phyloP scores from a whole-genome alignment of 1,284 basidiomycete genomes.

The Ceratorhiza oryzae-sativae region DNA sequence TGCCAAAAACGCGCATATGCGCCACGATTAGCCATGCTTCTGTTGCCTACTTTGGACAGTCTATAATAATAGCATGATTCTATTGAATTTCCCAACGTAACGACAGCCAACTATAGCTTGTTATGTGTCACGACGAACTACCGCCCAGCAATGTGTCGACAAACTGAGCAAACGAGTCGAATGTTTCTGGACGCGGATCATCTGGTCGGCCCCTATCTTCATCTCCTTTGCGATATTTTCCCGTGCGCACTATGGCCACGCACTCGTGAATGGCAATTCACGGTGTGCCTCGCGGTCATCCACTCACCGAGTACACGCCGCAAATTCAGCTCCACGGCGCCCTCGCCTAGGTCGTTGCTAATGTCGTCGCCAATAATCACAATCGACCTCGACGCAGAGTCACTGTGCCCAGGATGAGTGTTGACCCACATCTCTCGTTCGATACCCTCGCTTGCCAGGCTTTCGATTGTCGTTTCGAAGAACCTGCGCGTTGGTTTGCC shows the following conservation, averaged over 20 bases:
- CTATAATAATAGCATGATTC: background rate
- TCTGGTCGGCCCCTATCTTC: conserved; percentile 53
- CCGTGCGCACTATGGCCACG: conserved; percentile 61
- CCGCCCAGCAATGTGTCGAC: conserved; percentile 54
- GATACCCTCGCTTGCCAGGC: conserved; percentile 52
- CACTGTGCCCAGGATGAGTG: conserved; percentile 42
- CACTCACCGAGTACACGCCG: conserved; percentile 67
- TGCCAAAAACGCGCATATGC: background rate
- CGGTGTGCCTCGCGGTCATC: conserved; percentile 36
- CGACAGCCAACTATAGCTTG: background rate
- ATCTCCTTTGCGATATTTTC: conserved; percentile 68
- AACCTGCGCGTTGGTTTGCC: conserved; percentile 70
- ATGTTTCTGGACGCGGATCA: conserved; percentile 58
- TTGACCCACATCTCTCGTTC: conserved; percentile 41
- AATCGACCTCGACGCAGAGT: conserved; percentile 50
- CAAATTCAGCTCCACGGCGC: conserved; percentile 65
- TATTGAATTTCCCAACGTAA: background rate
- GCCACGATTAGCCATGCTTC: background rate
- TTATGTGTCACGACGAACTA: background rate
- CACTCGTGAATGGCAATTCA: background rate
- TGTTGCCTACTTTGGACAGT: background rate
- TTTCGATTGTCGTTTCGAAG: conserved; percentile 64
- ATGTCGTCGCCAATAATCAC: conserved; percentile 74
- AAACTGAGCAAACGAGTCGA: conserved; percentile 63
- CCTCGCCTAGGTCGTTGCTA: conserved; percentile 68